These are phyloP conservation scores for Botryotinia globosa DNA, from an alignment of 2,329 filamentous ascomycete species.

Conservation along the genomic window DNA sequence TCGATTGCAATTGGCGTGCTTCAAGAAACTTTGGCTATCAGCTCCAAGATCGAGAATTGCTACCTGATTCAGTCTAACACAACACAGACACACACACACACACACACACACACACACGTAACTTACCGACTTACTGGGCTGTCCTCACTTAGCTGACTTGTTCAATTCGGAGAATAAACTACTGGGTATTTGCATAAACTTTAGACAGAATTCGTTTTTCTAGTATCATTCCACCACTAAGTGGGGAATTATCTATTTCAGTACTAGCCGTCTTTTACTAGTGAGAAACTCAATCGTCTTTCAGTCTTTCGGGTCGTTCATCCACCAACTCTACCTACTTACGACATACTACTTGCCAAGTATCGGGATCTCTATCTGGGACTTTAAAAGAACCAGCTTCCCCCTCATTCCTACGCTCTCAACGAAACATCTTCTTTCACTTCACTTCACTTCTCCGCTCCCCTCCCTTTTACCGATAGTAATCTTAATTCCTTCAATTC, in stretches of 20 bases:
- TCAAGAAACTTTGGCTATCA: neutral
- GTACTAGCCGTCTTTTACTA: neutral
- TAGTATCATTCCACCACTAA: neutral
- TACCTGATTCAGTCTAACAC: neutral
- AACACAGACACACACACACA: no score
- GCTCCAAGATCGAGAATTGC: neutral
- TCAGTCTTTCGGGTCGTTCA: neutral
- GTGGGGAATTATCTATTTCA: neutral
- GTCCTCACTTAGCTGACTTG: neutral
- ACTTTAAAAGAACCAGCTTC: neutral
- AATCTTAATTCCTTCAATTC: conserved; percentile 8
- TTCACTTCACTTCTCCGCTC: neutral
- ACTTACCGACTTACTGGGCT: neutral
- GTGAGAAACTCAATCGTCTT: neutral
- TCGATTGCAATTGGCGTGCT: neutral
- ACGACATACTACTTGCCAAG: neutral
- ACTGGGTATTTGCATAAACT: neutral
- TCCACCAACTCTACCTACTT: neutral
- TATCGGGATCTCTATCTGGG: neutral
- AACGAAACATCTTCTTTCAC: neutral
- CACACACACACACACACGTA: neutral
- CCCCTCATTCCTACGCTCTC: neutral
- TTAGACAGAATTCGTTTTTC: neutral
- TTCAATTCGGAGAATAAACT: neutral
- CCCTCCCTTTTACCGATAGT: neutral